Evolutionary conservation across 768 basidiomycete genomes (phyloP), one percentile per base, ranked within the genome.

Genomic region (Suillus brevipes): DNA sequence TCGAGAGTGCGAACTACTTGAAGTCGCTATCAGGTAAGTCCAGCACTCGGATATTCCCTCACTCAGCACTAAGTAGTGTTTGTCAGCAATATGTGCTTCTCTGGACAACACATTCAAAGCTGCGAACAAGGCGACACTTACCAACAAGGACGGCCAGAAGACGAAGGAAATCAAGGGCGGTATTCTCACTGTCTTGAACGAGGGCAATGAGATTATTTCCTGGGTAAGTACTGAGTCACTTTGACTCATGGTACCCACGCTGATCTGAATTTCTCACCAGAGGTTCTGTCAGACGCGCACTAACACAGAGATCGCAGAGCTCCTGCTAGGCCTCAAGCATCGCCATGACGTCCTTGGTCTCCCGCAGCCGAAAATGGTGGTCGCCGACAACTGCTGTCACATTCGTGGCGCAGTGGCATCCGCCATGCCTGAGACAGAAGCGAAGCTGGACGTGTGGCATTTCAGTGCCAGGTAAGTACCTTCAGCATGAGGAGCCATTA

Each of bases 381-480:
- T 72, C 4, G 67, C 37, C 0, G 64, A 74, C 37, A 74, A 74
- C 45, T 73, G 73, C 56, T 74, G 72, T 59, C 64, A 66, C 18
- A 62, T 72, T 2, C 50, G 47, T 10, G 34, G 16, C 2, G 59
- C 69, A 1, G 36, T 73, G 8, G 8, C 37, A 6, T n/a, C 45
- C 0, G 64, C 61, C 2, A 64, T 73, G 42, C 66, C 67, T 2
- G 9, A 63, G 5, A 61, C 40, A 0, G 53, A 45, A 7, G 62
- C 66, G 3, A 25, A 65, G 2, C 67, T 68, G 0, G 72, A 74
- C 52, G 65, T 73, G 0, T 73, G 65, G 63, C 73, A 74, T 31
- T 69, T 71, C 8, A 58, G 68, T 5, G 56, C 63, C 37, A 50
- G 72, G 71, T 72, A 60, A 43, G 60, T 20, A n/a, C 5, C 23